Percentiles rank a stretch among this genome's conserved stretches.
Evolutionary conservation across 1,139 yeast species (phyloP).

Genomic region (Pichia sp.): DNA sequence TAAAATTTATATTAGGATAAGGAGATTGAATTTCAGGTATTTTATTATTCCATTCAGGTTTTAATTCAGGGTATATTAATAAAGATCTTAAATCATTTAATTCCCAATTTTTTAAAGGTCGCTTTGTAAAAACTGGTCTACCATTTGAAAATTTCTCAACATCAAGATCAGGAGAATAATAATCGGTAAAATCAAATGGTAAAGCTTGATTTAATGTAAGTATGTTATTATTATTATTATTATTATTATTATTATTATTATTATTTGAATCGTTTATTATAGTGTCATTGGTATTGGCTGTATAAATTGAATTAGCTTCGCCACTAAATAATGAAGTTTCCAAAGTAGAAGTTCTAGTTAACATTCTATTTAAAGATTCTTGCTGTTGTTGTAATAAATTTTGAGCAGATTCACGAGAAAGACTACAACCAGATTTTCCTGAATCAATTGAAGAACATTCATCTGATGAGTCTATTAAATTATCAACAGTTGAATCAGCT

Average conservation of each 20-base stretch:
- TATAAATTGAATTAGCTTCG: slow-evolving; percentile 18
- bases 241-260: too few species aligned
- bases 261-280: too few species aligned
- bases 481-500: slow-evolving; percentile 6
- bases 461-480: slow-evolving; percentile 15
- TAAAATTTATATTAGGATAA: slow-evolving; percentile 26
- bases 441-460: slow-evolving; percentile 23
- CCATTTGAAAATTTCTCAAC: slow-evolving; percentile 48
- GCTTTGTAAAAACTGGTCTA: slow-evolving; percentile 53
- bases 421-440: slow-evolving; percentile 17
- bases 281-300: too few species aligned
- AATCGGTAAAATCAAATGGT: slow-evolving; percentile 43
- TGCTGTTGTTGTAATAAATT: slow-evolving; percentile 15
- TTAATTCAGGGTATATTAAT: slow-evolving; percentile 42
- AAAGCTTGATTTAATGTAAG: slow-evolving; percentile 34
- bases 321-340: slow-evolving; percentile 18
- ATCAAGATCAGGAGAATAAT: slow-evolving; percentile 50
- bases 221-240: slow-evolving; percentile 11
- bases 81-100: slow-evolving; percentile 58
- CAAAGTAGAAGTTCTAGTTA: slow-evolving; percentile 11
- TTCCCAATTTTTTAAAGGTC: slow-evolving; percentile 59
- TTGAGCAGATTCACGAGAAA: slow-evolving; percentile 16
- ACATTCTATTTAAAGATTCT: slow-evolving; percentile 11
- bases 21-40: slow-evolving; percentile 39
- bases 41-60: slow-evolving; percentile 47